Evolutionary conservation across 768 basidiomycete genomes (phyloP).

Genomic region (Podaxis rugospora): DNA sequence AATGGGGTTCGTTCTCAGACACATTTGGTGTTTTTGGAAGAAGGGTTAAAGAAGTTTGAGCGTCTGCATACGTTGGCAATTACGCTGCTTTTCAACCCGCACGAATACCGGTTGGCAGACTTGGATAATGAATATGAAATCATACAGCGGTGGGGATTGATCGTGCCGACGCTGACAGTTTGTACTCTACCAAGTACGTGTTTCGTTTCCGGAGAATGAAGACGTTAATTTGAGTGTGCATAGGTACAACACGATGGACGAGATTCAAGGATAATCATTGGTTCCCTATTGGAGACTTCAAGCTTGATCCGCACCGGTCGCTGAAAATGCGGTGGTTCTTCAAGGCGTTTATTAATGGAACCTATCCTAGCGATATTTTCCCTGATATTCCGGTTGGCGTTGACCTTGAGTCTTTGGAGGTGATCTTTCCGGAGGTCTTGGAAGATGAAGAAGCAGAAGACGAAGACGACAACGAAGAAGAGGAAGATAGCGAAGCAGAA

Average conservation of each 20-base stretch:
- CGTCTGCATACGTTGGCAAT: constrained; percentile 1
- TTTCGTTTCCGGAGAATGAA: background rate
- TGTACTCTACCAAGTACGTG: constrained; percentile 6
- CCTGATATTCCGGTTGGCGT: background rate
- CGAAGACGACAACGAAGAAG: background rate
- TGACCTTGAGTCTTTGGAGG: background rate
- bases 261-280: background rate
- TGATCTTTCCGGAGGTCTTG: background rate
- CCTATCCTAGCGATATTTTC: background rate
- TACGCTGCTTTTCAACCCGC: background rate
- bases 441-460: background rate
- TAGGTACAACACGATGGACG: constrained; percentile 5
- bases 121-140: background rate
- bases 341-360: background rate
- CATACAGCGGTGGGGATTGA: background rate
- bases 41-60: constrained; percentile 2
- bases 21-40: background rate
- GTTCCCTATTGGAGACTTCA: background rate
- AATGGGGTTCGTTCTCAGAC: background rate
- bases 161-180: background rate
- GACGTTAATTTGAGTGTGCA: background rate
- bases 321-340: constrained; percentile 2
- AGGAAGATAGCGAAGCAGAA: background rate
- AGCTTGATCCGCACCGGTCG: background rate
- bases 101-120: background rate